phyloP scores from a whole-genome alignment of 306 rosid genomes.

The Cicer pinnatifidum region DNA sequence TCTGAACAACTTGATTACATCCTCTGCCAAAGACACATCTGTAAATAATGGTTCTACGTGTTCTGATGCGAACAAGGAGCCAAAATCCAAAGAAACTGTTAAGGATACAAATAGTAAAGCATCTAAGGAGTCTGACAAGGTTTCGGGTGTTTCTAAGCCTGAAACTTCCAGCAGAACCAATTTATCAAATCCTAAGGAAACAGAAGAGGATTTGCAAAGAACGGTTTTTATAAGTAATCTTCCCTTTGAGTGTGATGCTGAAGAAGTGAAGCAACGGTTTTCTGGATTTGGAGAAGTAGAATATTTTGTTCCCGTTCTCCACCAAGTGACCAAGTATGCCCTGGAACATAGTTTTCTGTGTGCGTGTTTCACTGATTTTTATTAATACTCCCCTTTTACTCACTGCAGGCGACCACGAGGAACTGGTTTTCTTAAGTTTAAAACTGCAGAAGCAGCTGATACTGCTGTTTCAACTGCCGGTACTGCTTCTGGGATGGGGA shows the following conservation, averaged over 20 bases:
- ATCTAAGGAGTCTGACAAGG: conserved; percentile 56
- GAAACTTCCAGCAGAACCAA: conserved; percentile 49
- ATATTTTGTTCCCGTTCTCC: conserved; percentile 83
- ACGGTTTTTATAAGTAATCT: conserved; percentile 84
- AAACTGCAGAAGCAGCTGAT: conserved; percentile 69
- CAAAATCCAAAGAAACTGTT: conserved; percentile 46
- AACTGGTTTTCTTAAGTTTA: conserved; percentile 92
- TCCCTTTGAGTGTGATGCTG: conserved; percentile 75
- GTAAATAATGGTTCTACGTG: conserved; percentile 45
- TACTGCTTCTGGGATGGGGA: conserved; percentile 69
- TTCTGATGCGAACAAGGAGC: conserved; percentile 50
- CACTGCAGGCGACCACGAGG: conserved; percentile 88
- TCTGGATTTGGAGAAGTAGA: conserved; percentile 85
- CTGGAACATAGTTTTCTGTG: conserved; percentile 26
- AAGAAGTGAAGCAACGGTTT: conserved; percentile 84
- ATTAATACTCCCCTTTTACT: conserved; percentile 44
- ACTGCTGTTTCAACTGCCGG: conserved; percentile 76
- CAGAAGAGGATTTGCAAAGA: conserved; percentile 69
- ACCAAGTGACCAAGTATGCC: conserved; percentile 83
- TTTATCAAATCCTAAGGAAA: conserved; percentile 51
- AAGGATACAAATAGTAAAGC: conserved; percentile 48
- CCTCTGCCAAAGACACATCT: conserved; percentile 58
- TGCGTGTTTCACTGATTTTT: conserved; percentile 27
- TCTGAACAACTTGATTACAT: conserved; percentile 62
- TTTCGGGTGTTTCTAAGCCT: conserved; percentile 48